A percentile compares a stretch with the other conserved stretches of the same genome.
Evolutionary conservation across 345 rosid genomes (phyloP).

Genomic region (Cardiospermum halicacabum): DNA sequence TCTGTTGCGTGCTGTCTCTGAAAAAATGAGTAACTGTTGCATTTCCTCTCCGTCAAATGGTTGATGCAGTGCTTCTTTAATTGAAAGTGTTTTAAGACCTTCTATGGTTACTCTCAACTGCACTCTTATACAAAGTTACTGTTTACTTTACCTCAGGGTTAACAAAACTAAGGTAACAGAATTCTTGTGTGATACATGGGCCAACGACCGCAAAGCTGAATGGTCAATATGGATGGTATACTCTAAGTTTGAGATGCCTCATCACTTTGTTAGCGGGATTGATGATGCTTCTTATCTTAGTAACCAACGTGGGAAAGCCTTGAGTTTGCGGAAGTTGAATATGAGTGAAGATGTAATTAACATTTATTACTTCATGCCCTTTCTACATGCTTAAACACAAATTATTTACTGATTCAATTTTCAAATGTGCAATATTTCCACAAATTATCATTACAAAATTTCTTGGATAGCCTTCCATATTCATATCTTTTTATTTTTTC

Average conservation of each 20-base stretch:
- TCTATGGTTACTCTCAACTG: not conserved
- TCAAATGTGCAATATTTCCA: not conserved
- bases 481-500: conserved; percentile 12
- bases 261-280: conserved; percentile 65
- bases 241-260: conserved; percentile 92
- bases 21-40: not conserved
- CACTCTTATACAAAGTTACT: conserved; percentile 7
- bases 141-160: conserved; percentile 41
- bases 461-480: conserved; percentile 13
- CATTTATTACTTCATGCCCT: not conserved
- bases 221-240: conserved; percentile 99
- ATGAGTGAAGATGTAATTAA: conserved; percentile 59
- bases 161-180: conserved; percentile 58
- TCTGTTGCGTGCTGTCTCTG: not conserved
- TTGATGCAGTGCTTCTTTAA: not conserved
- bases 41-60: not conserved
- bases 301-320: conserved; percentile 50
- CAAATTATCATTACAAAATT: not conserved
- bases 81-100: not conserved
- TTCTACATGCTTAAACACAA: not conserved
- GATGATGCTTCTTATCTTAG: conserved; percentile 53
- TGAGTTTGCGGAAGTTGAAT: conserved; percentile 54
- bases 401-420: not conserved
- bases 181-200: conserved; percentile 65
- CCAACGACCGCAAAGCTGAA: conserved; percentile 77